Evolutionary conservation across 805 yeast genomes (phyloP).

Genomic region (Metschnikowia drakensbergensis): DNA sequence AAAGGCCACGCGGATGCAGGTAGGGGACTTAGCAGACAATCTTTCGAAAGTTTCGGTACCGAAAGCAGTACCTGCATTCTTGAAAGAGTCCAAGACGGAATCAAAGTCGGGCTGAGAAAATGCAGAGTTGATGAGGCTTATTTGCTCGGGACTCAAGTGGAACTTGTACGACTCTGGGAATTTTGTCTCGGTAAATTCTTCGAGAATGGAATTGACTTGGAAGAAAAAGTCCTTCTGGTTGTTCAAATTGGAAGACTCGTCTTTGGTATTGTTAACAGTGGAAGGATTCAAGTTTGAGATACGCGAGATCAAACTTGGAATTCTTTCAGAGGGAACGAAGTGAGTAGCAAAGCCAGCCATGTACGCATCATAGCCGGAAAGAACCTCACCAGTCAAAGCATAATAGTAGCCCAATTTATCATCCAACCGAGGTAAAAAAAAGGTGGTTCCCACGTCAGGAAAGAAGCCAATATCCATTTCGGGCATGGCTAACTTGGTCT

Average conservation of each 20-base stretch:
- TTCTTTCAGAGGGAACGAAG: slow-evolving; percentile 65
- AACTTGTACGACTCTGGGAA: slow-evolving; percentile 61
- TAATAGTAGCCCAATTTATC: slow-evolving; percentile 81
- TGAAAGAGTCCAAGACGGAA: slow-evolving; percentile 51
- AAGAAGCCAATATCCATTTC: slow-evolving; percentile 95
- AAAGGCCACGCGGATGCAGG: slow-evolving; percentile 72
- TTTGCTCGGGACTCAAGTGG: slow-evolving; percentile 52
- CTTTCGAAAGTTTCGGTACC: slow-evolving; percentile 55
- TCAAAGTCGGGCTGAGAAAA: slow-evolving; percentile 55
- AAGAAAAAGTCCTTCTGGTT: slow-evolving; percentile 42
- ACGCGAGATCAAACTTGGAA: slow-evolving; percentile 60
- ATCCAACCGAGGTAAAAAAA: slow-evolving; percentile 78
- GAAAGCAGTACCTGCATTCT: slow-evolving; percentile 57
- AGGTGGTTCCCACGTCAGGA: slow-evolving; percentile 94
- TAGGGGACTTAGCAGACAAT: slow-evolving; percentile 64
- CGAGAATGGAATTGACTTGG: slow-evolving; percentile 67
- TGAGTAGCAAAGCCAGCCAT: slow-evolving; percentile 87
- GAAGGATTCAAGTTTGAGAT: slow-evolving; percentile 58
- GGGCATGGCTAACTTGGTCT: slow-evolving; percentile 93
- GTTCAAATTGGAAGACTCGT: slow-evolving; percentile 18
- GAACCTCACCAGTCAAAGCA: slow-evolving; percentile 79
- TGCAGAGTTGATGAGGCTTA: slow-evolving; percentile 62
- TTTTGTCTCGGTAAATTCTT: slow-evolving; percentile 65
- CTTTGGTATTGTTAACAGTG: slow-evolving; percentile 26
- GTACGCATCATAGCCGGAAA: slow-evolving; percentile 78